phyloP scores from a whole-genome alignment of 345 rosid species.

The Chamaenerion angustifolium region DNA sequence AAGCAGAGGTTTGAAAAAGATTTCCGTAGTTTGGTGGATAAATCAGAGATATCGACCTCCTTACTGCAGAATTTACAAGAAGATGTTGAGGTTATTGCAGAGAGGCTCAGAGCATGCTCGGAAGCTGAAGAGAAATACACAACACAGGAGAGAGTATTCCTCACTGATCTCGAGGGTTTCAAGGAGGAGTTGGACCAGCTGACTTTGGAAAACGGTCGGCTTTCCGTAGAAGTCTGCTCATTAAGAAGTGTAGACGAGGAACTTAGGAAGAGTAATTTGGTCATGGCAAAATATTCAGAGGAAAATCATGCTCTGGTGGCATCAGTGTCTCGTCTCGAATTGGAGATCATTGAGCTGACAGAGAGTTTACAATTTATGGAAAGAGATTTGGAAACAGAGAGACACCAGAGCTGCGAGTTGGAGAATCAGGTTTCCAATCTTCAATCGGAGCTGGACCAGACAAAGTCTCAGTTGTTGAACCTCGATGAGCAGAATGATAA shows the following conservation, averaged over 20 bases:
- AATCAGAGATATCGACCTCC: conserved; percentile 33
- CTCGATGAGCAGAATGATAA: conserved; percentile 43
- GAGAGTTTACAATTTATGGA: conserved; percentile 34
- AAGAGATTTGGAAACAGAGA: conserved; percentile 38
- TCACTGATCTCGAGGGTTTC: conserved; percentile 42
- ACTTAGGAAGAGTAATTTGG: conserved; percentile 39
- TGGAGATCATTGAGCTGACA: conserved; percentile 31
- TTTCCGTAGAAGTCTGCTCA: conserved; percentile 39
- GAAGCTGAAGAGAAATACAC: conserved; percentile 42
- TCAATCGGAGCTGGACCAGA: conserved; percentile 37
- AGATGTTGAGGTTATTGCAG: conserved; percentile 41
- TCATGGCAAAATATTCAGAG: conserved; percentile 34
- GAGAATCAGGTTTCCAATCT: conserved; percentile 34
- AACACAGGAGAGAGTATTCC: conserved; percentile 27
- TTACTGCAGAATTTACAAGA: conserved; percentile 48
- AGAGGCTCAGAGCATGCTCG: conserved; percentile 31
- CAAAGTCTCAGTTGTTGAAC: conserved; percentile 33
- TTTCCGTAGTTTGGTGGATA: conserved; percentile 25
- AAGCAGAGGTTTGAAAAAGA: conserved; percentile 47
- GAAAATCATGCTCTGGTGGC: conserved; percentile 39
- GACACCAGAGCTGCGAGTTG: conserved; percentile 25
- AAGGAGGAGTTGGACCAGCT: conserved; percentile 46
- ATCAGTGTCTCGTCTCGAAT: conserved; percentile 32
- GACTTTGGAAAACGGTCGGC: conserved; percentile 33
- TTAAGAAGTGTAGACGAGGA: conserved; percentile 39